These are phyloP conservation scores for Erythrobasidium yunnanense DNA, from an alignment of 768 basidiomycete genomes.

Conservation along the genomic window DNA sequence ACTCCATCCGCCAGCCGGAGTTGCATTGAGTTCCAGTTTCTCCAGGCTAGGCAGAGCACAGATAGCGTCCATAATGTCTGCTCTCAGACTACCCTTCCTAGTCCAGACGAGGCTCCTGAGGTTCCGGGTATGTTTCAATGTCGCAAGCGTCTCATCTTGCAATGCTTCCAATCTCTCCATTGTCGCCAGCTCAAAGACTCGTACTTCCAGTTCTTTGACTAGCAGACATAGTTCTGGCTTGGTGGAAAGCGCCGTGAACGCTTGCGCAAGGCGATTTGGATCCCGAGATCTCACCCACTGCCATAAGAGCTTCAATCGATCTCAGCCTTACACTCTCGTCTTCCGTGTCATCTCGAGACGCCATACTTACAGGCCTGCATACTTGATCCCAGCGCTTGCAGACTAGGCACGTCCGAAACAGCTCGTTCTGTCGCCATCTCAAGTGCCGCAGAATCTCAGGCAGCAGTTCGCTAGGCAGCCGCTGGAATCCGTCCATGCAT, in stretches of 20 bases:
- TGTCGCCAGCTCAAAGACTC: conserved; percentile 9
- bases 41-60: neutral
- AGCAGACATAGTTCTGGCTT: neutral
- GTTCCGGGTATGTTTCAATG: neutral
- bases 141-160: neutral
- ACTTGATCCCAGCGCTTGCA: neutral
- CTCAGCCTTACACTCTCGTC: neutral
- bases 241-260: conserved; percentile 10
- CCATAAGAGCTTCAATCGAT: conserved; percentile 3
- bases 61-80: conserved; percentile 7
- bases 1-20: conserved; percentile 1
- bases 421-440: conserved; percentile 6
- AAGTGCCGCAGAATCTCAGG: neutral
- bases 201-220: conserved; percentile 17
- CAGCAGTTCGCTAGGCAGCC: conserved; percentile 11
- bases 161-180: neutral
- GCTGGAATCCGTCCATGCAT: too few species aligned
- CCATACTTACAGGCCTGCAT: conserved; percentile 4
- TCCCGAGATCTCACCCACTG: conserved; percentile 19
- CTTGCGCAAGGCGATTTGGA: neutral
- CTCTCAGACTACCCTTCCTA: conserved; percentile 8
- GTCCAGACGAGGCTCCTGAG: conserved; percentile 15
- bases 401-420: neutral
- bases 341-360: neutral
- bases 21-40: conserved; percentile 14